Evolutionary conservation across 1,139 yeast species (phyloP), one percentile per base, ranked within the genome.

Genomic region (Suhomyces terraborum): DNA sequence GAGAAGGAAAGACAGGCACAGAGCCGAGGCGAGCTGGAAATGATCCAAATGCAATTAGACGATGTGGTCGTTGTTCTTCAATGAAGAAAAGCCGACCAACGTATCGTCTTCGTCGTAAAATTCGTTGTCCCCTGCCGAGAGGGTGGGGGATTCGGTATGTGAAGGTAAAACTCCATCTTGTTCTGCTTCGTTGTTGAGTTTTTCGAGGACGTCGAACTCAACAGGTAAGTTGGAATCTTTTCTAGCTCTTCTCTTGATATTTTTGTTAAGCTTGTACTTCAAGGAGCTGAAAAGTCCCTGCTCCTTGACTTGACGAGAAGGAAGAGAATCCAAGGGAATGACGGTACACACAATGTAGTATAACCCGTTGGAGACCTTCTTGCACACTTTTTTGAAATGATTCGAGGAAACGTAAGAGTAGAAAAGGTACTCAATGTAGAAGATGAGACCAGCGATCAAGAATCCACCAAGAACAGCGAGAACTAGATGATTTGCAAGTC

Each of bases 381-480:
- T 61, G 33, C 45, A 39, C n/a, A 53, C 25, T 41, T 60, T 66
- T 46, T 59, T 61, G 52, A 65, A 67, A 37, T 57, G 49, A 33
- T 48, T 52, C 16, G 74, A 66, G 21, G 66, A 59, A 26, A 73
- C 61, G 56, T 69, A 76, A 38, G 70, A 59, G 58, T 81, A 82
- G 38, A 84, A 65, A 51, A 77, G 67, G 64, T 80, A 86, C 64
- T 88, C 95, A 27, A 77, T 55, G 49, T 70, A 78, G 41, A 87
- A 71, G 10, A 88, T 56, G 3, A 71, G 43, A 19, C 76, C 73
- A 1, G 83, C 91, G 32, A 84, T 58, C 14, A 75, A 48, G 49
- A 84, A 81, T 1, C 95, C 94, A 8, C 77, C 79, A 33, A 84
- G 59, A 1, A 87, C 85, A 16, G 89, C 84, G 36, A 84, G 64